A percentile compares a stretch with the other conserved stretches of the same genome.
Evolutionary conservation across 1,284 basidiomycete genomes (phyloP).

Genomic region (Cutaneotrichosporon sp.): DNA sequence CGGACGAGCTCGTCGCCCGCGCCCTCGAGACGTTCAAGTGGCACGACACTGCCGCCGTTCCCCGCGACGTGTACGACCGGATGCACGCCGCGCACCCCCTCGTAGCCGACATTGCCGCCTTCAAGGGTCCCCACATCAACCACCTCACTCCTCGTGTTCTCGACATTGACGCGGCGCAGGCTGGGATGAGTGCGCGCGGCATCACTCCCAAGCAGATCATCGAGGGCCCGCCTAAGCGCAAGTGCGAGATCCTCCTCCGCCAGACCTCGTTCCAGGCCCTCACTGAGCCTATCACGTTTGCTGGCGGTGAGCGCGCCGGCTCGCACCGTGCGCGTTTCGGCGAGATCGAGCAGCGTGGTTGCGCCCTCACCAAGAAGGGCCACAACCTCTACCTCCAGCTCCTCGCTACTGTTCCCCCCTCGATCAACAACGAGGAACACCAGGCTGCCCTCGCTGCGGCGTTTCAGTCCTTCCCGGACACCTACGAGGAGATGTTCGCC

Average conservation of each 20-base stretch:
- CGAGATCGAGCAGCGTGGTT: conserved; percentile 55
- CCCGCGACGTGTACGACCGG: conserved; percentile 40
- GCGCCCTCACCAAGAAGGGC: conserved; percentile 52
- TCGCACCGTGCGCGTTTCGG: conserved; percentile 55
- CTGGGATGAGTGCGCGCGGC: conserved; percentile 47
- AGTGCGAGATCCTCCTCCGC: conserved; percentile 51
- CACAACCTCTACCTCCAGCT: conserved; percentile 43
- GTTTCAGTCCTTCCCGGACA: conserved; percentile 43
- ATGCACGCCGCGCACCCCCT: conserved; percentile 49
- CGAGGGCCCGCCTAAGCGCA: conserved; percentile 50
- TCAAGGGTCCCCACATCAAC: conserved; percentile 55
- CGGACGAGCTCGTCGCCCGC: conserved; percentile 42
- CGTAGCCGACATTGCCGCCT: conserved; percentile 54
- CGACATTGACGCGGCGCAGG: conserved; percentile 54
- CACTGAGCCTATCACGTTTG: conserved; percentile 51
- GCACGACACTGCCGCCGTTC: conserved; percentile 50
- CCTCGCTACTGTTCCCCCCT: conserved; percentile 30
- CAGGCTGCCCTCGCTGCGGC: conserved; percentile 36
- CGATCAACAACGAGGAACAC: conserved; percentile 44
- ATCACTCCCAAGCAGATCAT: conserved; percentile 55
- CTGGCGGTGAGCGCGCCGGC: conserved; percentile 28
- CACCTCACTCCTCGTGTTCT: conserved; percentile 55
- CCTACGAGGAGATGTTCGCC: conserved; percentile 33
- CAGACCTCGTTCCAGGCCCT: conserved; percentile 55
- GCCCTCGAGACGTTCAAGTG: conserved; percentile 54